Percentiles rank a stretch among this genome's conserved stretches.
Conservation (phyloP, 352 stramenopile genomes). For the Pythium plurisporium region DNA sequence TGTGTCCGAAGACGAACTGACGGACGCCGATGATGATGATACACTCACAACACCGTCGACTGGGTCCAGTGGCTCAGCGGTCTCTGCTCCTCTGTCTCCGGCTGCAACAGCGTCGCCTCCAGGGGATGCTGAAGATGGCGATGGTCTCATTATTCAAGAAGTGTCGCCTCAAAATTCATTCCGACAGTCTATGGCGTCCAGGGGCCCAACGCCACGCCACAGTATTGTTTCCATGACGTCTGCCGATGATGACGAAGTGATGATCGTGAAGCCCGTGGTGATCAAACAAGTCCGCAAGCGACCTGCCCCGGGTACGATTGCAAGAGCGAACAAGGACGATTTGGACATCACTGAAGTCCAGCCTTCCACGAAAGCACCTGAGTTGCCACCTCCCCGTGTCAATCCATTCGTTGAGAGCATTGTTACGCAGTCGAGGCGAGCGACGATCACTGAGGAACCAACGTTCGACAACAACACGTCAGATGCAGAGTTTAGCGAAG, state of each 20-base stretch:
- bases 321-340: neutral
- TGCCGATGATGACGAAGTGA: slow-evolving; percentile 21
- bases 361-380: neutral
- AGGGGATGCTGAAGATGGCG: neutral
- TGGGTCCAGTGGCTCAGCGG: neutral
- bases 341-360: slow-evolving; percentile 7
- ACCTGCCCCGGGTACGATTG: neutral
- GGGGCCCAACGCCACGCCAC: slow-evolving; percentile 9
- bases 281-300: slow-evolving; percentile 19
- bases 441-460: slow-evolving; percentile 19
- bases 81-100: neutral
- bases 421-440: slow-evolving; percentile 18
- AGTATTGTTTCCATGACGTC: slow-evolving; percentile 18
- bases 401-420: slow-evolving; percentile 19
- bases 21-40: slow-evolving; percentile 18
- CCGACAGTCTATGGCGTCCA: slow-evolving; percentile 4
- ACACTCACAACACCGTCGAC: slow-evolving; percentile 23
- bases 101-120: neutral
- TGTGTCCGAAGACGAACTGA: slow-evolving; percentile 16
- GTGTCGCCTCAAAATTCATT: slow-evolving; percentile 32
- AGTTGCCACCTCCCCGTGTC: slow-evolving; percentile 6
- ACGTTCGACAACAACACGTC: neutral
- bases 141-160: slow-evolving; percentile 36
- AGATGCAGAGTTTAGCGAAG: slow-evolving; percentile 1
- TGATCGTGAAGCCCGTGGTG: slow-evolving; percentile 17